phyloP scores from a whole-genome alignment of 805 yeast genomes.

The Wickerhamomyces sydowiorum region DNA sequence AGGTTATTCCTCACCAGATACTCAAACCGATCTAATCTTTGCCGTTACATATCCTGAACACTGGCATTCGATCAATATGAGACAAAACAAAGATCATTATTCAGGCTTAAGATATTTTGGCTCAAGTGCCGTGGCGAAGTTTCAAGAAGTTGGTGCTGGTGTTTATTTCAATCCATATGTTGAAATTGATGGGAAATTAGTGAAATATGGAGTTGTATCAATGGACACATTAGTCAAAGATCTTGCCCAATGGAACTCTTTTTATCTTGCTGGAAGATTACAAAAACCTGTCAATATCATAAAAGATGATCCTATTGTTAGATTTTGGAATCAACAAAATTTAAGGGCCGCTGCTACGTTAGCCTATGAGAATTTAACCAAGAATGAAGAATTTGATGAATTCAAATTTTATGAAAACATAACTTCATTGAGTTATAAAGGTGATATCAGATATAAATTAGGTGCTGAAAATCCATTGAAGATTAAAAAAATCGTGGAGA shows the following conservation, averaged over 20 bases:
- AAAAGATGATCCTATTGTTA: conserved; percentile 56
- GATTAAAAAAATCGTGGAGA: conserved; percentile 75
- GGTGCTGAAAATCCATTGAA: conserved; percentile 93
- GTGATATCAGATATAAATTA: conserved; percentile 80
- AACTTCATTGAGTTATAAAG: conserved; percentile 77
- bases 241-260: conserved; percentile 74
- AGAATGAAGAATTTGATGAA: conserved; percentile 41
- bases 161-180: conserved; percentile 92
- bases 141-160: conserved; percentile 78
- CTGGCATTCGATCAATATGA: conserved; percentile 74
- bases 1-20: conserved; percentile 39
- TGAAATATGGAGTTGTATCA: conserved; percentile 87
- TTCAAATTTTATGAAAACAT: conserved; percentile 69
- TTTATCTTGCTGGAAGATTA: conserved; percentile 86
- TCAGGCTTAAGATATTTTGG: conserved; percentile 63
- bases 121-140: conserved; percentile 44
- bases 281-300: conserved; percentile 88
- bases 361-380: conserved; percentile 32
- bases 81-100: conserved; percentile 69
- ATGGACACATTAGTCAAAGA: conserved; percentile 57
- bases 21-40: conserved; percentile 83
- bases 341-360: conserved; percentile 71
- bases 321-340: conserved; percentile 69
- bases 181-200: conserved; percentile 46
- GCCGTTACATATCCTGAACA: conserved; percentile 69